Evolutionary conservation across 2,329 filamentous ascomycete species (phyloP), one percentile per base, ranked within the genome.

Genomic region (Exophiala sp.): DNA sequence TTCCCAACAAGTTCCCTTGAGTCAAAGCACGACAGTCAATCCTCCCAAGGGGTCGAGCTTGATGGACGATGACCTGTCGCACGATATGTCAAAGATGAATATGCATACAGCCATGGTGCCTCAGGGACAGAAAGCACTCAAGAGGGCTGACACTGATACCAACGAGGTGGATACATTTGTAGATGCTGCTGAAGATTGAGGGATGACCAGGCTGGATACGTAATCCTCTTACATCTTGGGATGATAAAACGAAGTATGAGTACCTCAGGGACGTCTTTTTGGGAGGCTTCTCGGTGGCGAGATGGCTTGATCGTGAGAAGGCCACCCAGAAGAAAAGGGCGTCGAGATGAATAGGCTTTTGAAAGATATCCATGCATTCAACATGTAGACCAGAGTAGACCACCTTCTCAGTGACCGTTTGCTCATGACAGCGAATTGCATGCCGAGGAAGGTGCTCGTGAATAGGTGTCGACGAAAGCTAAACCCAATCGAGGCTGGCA

Each of bases 121-220:
- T 12, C 42, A 52, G 33, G 55, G 59, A 1, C 51, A 59, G 7
- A 50, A 55, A 24, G 64, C 65, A 11, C 43, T 73, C 42, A 66
- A 69, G 53, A 67, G 72, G 24, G 65, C 65, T 41, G 71, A 74
- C 54, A 72, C 72, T 1, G 61, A 65, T 48, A 72, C 71, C 10
- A 66, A 67, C 14, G 68, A 71, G 33, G 62, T 70, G 38, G 71
- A 76, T 46, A 63, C 70, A 38, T 75, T 76, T 59, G 72, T 76
- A 40, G 74, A 76, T 63, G 74, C 24, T 5, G 24, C 74, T 36
- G 55, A 67, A 57, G 66, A 54, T 33, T 61, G 54, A 61, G 32
- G 20, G n/a, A 20, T 8, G 16, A 11, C 14, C 14, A 52, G 41
- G 35, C 18, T 35, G n/a, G 6, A 12, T 66, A 20, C 73, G 74